Evolutionary conservation across 306 rosid genomes (phyloP), one percentile per base, ranked within the genome.

Genomic region (Arachis hypogaea): DNA sequence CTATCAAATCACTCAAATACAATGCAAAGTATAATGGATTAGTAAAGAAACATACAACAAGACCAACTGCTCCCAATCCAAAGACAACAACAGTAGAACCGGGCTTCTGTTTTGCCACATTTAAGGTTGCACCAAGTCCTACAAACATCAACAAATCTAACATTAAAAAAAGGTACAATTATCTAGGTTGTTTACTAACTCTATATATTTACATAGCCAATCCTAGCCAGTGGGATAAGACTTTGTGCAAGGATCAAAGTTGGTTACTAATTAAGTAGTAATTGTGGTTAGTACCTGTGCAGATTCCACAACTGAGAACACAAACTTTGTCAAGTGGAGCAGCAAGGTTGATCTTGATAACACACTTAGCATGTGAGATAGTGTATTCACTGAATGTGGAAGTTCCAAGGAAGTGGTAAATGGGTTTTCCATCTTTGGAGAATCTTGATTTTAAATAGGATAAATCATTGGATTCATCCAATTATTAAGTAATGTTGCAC

Each of bases 281-380:
- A 22, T 22, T 22, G 28, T 22, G 28, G 28, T 22, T 22, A 22
- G 38, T 33, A 88, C 93, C 93, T 63, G 90, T 88, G 75, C 85
- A 82, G 11, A 88, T 16, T 54, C 93, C 93, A 7, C 93, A 88
- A 59, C 93, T 88, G 44, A 88, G 90, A 46, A 88, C 5, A 51
- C 90, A 88, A 16, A 88, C 93, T 84, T 88, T 82, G 81, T 88
- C 93, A 0, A 88, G 87, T 11, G 93, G 93, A 0, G 93, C 90
- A 2, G 77, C 79, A 1, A 87, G 88, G 76, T 88, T 86, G 80
- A 86, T 84, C 86, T 88, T 88, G 6, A 76, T 88, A 42, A 84
- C 62, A n/a, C 86, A 86, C 8, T 90, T 88, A 36, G 69, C 54
- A 45, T 88, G 93, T 36, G 59, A 66, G 40, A 88, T 87, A 5